A percentile compares a stretch with the other conserved stretches of the same genome.
phyloP scores from a whole-genome alignment of 352 stramenopile genomes.

The Globisporangium canariense region DNA sequence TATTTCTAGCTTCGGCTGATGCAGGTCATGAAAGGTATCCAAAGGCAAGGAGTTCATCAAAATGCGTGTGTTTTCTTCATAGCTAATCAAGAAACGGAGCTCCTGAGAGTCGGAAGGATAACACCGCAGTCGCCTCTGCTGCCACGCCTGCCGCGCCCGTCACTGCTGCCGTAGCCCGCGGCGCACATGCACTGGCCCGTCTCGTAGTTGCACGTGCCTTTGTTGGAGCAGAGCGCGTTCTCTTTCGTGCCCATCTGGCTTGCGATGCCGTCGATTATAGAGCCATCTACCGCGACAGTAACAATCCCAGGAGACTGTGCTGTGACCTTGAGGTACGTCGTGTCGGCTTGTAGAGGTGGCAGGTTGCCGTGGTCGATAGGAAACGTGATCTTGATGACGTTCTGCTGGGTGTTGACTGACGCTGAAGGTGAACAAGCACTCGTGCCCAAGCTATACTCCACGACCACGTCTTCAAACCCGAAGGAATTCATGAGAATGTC shows the following conservation, averaged over 20 bases:
- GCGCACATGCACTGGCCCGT: conserved; percentile 48
- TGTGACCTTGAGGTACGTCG: conserved; percentile 26
- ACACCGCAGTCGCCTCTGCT: conserved; percentile 65
- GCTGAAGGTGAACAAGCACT: conserved; percentile 33
- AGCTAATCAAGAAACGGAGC: background rate
- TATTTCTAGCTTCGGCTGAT: background rate
- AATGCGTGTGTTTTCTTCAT: background rate
- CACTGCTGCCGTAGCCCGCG: conserved; percentile 50
- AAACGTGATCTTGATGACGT: conserved; percentile 62
- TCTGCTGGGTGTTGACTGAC: conserved; percentile 15
- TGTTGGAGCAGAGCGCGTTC: conserved; percentile 82
- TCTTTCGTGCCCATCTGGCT: conserved; percentile 87
- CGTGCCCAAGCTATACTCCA: conserved; percentile 39
- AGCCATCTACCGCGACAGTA: conserved; percentile 36
- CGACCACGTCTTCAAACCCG: conserved; percentile 43
- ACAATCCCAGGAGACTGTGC: conserved; percentile 19
- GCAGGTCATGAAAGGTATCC: background rate
- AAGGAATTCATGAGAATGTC: conserved; percentile 45
- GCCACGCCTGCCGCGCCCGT: conserved; percentile 55
- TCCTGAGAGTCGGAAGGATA: conserved; percentile 3
- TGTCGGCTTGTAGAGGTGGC: conserved; percentile 36
- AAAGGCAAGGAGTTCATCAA: background rate
- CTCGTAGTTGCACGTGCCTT: conserved; percentile 77
- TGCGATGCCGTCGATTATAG: conserved; percentile 27
- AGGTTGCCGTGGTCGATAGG: conserved; percentile 45